Evolutionary conservation across 2,329 filamentous ascomycete genomes (phyloP), one percentile per base, ranked within the genome.

Genomic region (Colletotrichum melonis): DNA sequence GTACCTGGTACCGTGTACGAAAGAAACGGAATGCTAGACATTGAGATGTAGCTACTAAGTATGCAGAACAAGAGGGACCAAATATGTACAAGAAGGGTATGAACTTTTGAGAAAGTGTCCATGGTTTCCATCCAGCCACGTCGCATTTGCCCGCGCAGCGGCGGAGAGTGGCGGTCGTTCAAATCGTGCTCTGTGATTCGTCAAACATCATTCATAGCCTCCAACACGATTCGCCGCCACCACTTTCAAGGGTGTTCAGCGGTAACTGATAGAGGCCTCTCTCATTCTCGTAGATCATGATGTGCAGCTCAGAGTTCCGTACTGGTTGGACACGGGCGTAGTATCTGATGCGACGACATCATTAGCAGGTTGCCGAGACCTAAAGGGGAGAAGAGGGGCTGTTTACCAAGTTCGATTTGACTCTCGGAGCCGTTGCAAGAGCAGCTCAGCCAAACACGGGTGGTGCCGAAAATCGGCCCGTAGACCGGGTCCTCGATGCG

Each of bases 401-500:
- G 32, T 70, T 26, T 62, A 74, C 73, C 69, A 3, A 74, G 64
- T 5, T 74, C 49, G 12, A 74, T 22, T 7, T 59, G 49, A 9
- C 14, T 57, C 38, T 74, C 73, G 22, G 52, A 30, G n/a, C 60
- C 65, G 16, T 59, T 55, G 56, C 73, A 74, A 6, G 65, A 59
- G 64, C 73, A 73, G 64, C 30, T 73, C 55, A 74, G 22, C 69
- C 64, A 73, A 30, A 55, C 59, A 5, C 58, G 56, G n/a, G 55
- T 64, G n/a, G 60, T 62, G 2, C 70, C 70, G 26, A 69, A 73
- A n/a, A 64, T 26, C 46, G 62, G 62, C 6, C 58, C 66, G 16
- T 69, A 70, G 26, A 73, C 55, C 1, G 69, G 64, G 35, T 74
- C 64, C 7, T 46, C 60, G 14, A 74, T 46, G 24, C 80, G 60